These are phyloP conservation scores for Candida krabiensis DNA, from an alignment of 805 yeast species.

Conservation along the genomic window DNA sequence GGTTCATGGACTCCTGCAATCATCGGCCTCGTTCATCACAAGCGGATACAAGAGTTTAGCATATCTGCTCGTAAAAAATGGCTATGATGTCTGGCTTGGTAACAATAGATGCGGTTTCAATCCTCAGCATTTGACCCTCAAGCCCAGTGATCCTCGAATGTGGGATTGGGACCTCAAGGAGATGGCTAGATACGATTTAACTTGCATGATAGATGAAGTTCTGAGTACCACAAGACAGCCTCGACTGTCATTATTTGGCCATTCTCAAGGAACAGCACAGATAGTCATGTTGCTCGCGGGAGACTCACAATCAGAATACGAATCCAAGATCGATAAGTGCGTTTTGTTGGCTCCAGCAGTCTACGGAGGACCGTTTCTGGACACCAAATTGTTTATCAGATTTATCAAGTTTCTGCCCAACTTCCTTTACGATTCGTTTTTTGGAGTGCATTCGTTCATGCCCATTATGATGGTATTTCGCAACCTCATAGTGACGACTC, in stretches of 20 bases:
- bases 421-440: slow-evolving; percentile 46
- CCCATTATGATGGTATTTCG: slow-evolving; percentile 71
- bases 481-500: slow-evolving; percentile 43
- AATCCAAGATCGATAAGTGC: slow-evolving; percentile 59
- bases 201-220: slow-evolving; percentile 67
- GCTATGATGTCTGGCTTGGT: slow-evolving; percentile 90
- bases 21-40: slow-evolving; percentile 82
- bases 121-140: slow-evolving; percentile 58
- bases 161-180: slow-evolving; percentile 96
- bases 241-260: slow-evolving; percentile 69
- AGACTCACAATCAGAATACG: slow-evolving; percentile 37
- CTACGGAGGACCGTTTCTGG: slow-evolving; percentile 76
- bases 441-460: slow-evolving; percentile 78
- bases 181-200: slow-evolving; percentile 76
- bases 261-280: slow-evolving; percentile 94
- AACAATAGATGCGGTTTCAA: slow-evolving; percentile 86
- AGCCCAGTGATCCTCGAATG: slow-evolving; percentile 48
- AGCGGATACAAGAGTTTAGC: slow-evolving; percentile 82
- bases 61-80: slow-evolving; percentile 44
- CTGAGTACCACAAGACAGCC: slow-evolving; percentile 35
- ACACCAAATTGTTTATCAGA: slow-evolving; percentile 58
- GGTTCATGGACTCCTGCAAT: slow-evolving; percentile 85
- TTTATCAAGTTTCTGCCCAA: slow-evolving; percentile 57
- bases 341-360: slow-evolving; percentile 89
- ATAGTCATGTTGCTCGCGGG: slow-evolving; percentile 65